Percentiles rank a stretch among this genome's conserved stretches.
Evolutionary conservation across 1,284 basidiomycete genomes (phyloP).

Genomic region (Cutaneotrichosporon curvatum): DNA sequence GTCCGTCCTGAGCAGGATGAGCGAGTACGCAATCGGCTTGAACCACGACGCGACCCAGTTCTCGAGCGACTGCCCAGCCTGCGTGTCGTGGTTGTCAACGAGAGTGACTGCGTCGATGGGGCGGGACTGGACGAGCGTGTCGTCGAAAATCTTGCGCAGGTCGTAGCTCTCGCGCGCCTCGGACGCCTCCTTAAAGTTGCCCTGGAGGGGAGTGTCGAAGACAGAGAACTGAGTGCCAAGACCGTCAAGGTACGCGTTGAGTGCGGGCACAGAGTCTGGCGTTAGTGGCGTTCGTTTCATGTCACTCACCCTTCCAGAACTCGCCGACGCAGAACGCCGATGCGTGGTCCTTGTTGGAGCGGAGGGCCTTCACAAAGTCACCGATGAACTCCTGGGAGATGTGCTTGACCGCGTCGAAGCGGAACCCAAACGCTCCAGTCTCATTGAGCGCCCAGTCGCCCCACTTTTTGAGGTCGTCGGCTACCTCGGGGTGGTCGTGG

Average conservation of each 20-base stretch:
- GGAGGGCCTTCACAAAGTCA: conserved; percentile 53
- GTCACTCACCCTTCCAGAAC: conserved; percentile 49
- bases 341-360: conserved; percentile 38
- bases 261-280: conserved; percentile 38
- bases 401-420: conserved; percentile 78
- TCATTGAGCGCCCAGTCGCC: conserved; percentile 59
- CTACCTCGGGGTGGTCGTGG: conserved; percentile 71
- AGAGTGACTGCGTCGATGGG: conserved; percentile 57
- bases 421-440: conserved; percentile 71
- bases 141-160: conserved; percentile 53
- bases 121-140: conserved; percentile 50
- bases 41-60: conserved; percentile 52
- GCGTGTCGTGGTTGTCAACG: conserved; percentile 54
- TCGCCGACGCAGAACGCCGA: conserved; percentile 52
- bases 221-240: conserved; percentile 53
- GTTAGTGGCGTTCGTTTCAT: background rate
- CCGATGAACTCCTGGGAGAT: conserved; percentile 49
- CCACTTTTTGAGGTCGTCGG: conserved; percentile 48
- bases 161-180: conserved; percentile 51
- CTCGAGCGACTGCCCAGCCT: conserved; percentile 52
- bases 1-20: conserved; percentile 71
- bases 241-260: conserved; percentile 39
- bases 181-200: conserved; percentile 51
- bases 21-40: conserved; percentile 63
- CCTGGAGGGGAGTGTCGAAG: conserved; percentile 54